Percentiles rank a stretch among this genome's conserved stretches.
phyloP scores from a whole-genome alignment of 1,139 yeast genomes.

The Pichia sp. region DNA sequence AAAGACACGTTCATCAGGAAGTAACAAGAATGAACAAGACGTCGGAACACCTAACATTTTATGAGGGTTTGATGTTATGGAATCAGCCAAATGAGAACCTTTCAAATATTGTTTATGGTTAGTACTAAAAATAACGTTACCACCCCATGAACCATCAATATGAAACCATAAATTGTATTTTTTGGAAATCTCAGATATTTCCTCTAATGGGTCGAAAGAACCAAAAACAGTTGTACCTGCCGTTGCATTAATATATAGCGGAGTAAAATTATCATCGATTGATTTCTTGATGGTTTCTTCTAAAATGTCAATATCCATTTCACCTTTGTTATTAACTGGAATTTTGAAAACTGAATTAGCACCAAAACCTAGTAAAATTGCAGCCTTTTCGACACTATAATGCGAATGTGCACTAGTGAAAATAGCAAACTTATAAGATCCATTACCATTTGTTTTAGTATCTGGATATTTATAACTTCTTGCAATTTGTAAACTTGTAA shows the following conservation, averaged over 20 bases:
- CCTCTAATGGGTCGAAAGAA: conserved; percentile 64
- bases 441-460: conserved; percentile 60
- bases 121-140: conserved; percentile 65
- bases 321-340: conserved; percentile 49
- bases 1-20: conserved; percentile 63
- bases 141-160: conserved; percentile 92
- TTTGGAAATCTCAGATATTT: conserved; percentile 49
- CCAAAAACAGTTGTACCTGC: conserved; percentile 92
- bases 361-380: conserved; percentile 72
- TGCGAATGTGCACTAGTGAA: conserved; percentile 72
- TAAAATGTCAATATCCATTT: conserved; percentile 47
- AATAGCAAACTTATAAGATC: conserved; percentile 51
- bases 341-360: conserved; percentile 58
- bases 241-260: conserved; percentile 73
- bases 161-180: conserved; percentile 65
- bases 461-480: conserved; percentile 62
- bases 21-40: conserved; percentile 72
- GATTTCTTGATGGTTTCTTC: conserved; percentile 42
- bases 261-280: conserved; percentile 51
- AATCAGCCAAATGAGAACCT: conserved; percentile 65
- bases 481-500: conserved; percentile 76
- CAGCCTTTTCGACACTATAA: conserved; percentile 78
- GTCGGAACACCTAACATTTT: conserved; percentile 89
- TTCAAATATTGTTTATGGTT: conserved; percentile 41
- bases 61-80: conserved; percentile 83